Evolutionary conservation across 2,329 filamentous ascomycete species (phyloP).

Genomic region (Fusarium sp.): DNA sequence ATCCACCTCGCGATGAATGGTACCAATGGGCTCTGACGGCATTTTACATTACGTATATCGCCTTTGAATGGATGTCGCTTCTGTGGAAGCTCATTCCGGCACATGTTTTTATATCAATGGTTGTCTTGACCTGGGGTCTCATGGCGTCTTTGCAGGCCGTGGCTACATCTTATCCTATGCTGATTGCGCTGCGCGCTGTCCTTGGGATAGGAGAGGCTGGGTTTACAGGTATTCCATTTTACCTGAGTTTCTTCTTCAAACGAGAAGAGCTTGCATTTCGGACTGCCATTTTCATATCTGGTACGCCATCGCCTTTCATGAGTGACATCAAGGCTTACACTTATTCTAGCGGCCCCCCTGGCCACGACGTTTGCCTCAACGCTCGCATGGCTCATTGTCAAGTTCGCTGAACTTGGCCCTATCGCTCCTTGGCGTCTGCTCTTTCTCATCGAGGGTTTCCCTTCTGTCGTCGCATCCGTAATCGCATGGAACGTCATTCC

Average conservation of each 20-base stretch:
- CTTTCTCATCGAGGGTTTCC: slow-evolving; percentile 88
- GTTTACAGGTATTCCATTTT: slow-evolving; percentile 74
- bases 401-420: slow-evolving; percentile 72
- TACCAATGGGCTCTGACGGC: slow-evolving; percentile 73
- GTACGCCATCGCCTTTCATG: slow-evolving; percentile 50
- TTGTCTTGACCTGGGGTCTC: slow-evolving; percentile 84
- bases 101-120: slow-evolving; percentile 69
- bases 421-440: slow-evolving; percentile 88
- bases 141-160: slow-evolving; percentile 80
- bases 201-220: slow-evolving; percentile 75
- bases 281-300: slow-evolving; percentile 88
- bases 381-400: slow-evolving; percentile 83
- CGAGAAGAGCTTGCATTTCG: slow-evolving; percentile 83
- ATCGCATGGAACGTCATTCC: slow-evolving; percentile 82
- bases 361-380: slow-evolving; percentile 84
- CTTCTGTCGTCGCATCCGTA: slow-evolving; percentile 80
- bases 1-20: slow-evolving; percentile 60
- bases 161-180: slow-evolving; percentile 72
- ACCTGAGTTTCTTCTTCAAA: slow-evolving; percentile 74
- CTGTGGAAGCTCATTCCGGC: slow-evolving; percentile 72
- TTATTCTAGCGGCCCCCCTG: slow-evolving; percentile 79
- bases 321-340: slow-evolving; percentile 44
- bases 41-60: slow-evolving; percentile 74
- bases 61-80: slow-evolving; percentile 74
- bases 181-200: slow-evolving; percentile 68